A percentile compares a stretch with the other conserved stretches of the same genome.
Evolutionary conservation across 108 stramenopile genomes (phyloP).

Genomic region (Stephanodiscus triporus): DNA sequence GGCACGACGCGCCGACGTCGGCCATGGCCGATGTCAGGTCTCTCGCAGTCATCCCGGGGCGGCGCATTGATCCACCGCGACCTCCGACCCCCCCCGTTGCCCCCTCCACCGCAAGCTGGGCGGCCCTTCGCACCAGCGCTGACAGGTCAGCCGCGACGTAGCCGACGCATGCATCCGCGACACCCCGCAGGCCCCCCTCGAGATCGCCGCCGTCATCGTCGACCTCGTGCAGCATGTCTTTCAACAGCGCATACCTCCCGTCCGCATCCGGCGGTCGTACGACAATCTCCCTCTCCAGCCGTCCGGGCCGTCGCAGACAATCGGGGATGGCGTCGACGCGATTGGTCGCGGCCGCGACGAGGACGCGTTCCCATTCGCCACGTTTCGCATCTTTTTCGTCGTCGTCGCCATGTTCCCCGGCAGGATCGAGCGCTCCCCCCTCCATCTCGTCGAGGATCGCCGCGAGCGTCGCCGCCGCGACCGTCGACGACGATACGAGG

Average conservation of each 20-base stretch:
- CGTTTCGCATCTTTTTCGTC: conserved; percentile 1
- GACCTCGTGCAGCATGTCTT: conserved; percentile 32
- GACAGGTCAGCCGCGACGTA: conserved; percentile 84
- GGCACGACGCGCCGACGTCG: conserved; percentile 58
- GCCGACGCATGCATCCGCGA: conserved; percentile 82
- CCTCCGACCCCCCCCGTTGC: background rate
- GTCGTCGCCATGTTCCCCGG: too few species aligned
- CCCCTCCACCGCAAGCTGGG: conserved; percentile 35
- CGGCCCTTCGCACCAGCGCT: conserved; percentile 68
- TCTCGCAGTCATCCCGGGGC: conserved; percentile 5
- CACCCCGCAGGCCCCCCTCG: conserved; percentile 34
- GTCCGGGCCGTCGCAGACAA: conserved; percentile 72
- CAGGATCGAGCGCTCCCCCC: background rate
- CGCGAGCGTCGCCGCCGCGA: conserved; percentile 63
- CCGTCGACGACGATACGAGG: conserved; percentile 55
- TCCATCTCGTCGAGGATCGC: conserved; percentile 63
- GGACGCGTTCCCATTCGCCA: conserved; percentile 39
- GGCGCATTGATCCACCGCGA: conserved; percentile 1
- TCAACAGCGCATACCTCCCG: conserved; percentile 57
- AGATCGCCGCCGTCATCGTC: conserved; percentile 8
- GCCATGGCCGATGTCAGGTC: conserved; percentile 41
- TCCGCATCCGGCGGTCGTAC: conserved; percentile 64
- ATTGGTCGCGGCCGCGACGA: conserved; percentile 85
- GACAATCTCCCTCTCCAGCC: conserved; percentile 73
- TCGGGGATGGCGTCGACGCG: conserved; percentile 76